A percentile compares a stretch with the other conserved stretches of the same genome.
phyloP scores from a whole-genome alignment of 2,329 filamentous ascomycete species.

The Zelopaecilomyces penicillatus region DNA sequence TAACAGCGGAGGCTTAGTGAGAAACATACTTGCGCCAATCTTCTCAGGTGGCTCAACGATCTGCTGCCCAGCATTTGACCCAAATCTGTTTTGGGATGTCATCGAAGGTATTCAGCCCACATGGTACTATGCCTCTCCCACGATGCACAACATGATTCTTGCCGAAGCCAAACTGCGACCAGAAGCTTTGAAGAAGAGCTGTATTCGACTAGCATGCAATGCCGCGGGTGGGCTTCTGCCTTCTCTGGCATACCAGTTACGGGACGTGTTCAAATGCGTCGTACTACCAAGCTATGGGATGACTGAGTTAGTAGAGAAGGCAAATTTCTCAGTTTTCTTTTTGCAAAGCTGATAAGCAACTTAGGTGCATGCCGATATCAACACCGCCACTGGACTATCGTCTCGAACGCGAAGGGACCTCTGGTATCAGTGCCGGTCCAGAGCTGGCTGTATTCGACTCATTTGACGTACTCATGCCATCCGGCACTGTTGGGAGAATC shows the following conservation, averaged over 20 bases:
- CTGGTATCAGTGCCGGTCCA: conserved; percentile 42
- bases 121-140: conserved; percentile 51
- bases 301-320: conserved; percentile 36
- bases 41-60: conserved; percentile 46
- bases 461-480: conserved; percentile 21
- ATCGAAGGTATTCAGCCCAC: conserved; percentile 39
- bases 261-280: conserved; percentile 41
- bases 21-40: conserved; percentile 47
- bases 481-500: conserved; percentile 36
- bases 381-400: conserved; percentile 45
- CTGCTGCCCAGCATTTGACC: conserved; percentile 46
- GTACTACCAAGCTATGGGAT: conserved; percentile 51
- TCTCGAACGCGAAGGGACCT: conserved; percentile 44
- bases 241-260: conserved; percentile 38
- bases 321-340: too few species aligned
- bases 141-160: conserved; percentile 48
- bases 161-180: conserved; percentile 33
- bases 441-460: conserved; percentile 42
- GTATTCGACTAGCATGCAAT: conserved; percentile 46
- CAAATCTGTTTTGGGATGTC: conserved; percentile 48
- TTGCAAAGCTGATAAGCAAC: neutral
- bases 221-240: conserved; percentile 46
- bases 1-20: conserved; percentile 40
- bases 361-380: conserved; percentile 48
- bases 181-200: conserved; percentile 31